Evolutionary conservation across 441 rosid species (phyloP).

Genomic region (Macaranga tanarius): DNA sequence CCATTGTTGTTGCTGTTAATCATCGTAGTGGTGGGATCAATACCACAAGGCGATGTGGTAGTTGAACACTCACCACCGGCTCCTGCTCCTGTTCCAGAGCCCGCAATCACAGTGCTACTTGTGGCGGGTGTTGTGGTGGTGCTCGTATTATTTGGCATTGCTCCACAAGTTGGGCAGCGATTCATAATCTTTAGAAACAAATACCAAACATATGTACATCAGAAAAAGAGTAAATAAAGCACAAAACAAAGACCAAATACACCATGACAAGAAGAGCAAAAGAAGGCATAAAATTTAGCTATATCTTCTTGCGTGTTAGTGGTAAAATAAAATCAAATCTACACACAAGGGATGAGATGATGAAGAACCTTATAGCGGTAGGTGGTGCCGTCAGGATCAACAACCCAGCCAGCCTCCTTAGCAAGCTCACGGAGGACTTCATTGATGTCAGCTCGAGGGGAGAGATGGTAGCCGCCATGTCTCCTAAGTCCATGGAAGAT

Average conservation of each 20-base stretch:
- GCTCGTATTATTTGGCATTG: constrained; percentile 23
- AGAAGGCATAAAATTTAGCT: not conserved
- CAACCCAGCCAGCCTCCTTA: constrained; percentile 51
- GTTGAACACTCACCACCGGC: constrained; percentile 40
- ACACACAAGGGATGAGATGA: too few species aligned
- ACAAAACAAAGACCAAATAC: not conserved
- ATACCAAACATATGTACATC: not conserved
- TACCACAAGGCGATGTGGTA: constrained; percentile 30
- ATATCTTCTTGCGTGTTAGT: too few species aligned
- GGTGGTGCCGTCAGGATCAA: constrained; percentile 52
- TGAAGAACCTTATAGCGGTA: constrained; percentile 32
- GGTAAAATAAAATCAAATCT: too few species aligned
- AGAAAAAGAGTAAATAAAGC: too few species aligned
- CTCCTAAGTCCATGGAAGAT: constrained; percentile 50
- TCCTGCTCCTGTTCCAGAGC: constrained; percentile 12
- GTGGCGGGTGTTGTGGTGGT: constrained; percentile 32
- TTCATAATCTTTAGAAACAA: constrained; percentile 1
- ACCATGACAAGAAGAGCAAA: not conserved
- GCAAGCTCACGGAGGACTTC: constrained; percentile 53
- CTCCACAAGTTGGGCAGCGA: constrained; percentile 41
- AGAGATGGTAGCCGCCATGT: constrained; percentile 44
- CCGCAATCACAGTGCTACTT: constrained; percentile 29
- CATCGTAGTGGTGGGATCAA: constrained; percentile 15
- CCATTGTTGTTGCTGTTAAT: not conserved
- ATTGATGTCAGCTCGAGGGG: constrained; percentile 49